Base-by-base conservation (phyloP, 495 filamentous ascomycete genomes). In the Zalerion maritima region DNA sequence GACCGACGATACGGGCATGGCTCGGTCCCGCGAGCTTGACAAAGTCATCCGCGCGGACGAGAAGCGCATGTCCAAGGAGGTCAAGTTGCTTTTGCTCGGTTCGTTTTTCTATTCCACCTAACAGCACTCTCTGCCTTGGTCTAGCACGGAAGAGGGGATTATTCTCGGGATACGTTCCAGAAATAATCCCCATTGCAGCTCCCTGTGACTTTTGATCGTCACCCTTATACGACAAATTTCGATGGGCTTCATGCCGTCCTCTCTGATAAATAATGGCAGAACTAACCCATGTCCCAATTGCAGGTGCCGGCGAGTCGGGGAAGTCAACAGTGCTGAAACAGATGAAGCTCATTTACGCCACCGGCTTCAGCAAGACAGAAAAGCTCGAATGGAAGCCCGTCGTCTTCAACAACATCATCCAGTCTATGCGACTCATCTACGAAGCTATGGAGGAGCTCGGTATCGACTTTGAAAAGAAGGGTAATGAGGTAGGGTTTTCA, bases 241-340 rank as follows among this genome's bases (percentile, higher is more conserved):
- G n/a, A n/a, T n/a, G n/a, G n/a, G n/a, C n/a, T n/a, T n/a, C n/a
- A n/a, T n/a, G n/a, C n/a, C n/a, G n/a, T n/a, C n/a, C n/a, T n/a
- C n/a, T n/a, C n/a, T n/a, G n/a, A n/a, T n/a, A n/a, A n/a, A n/a
- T n/a, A n/a, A n/a, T n/a, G n/a, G n/a, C n/a, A 24, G 22, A 24
- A 5, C 2, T 24, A n/a, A 24, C n/a, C n/a, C n/a, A n/a, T n/a
- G n/a, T n/a, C n/a, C 10, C 28, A 24, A 31, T 20, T 26, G 34
- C 51, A 96, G 89, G 89, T 50, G 89, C 89, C 44, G 89, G 89
- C 45, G 89, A 97, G 60, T 93, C 84, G 17, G 89, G 89, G 24
- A 97, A 97, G 52, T 97, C 89, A 5, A 97, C 89, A 4, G 86
- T 97, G 35, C 69, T 97, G 29, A 97, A 97, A 62, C 89, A 97